Conservation (phyloP, 768 basidiomycete genomes). For the Pulveroboletus sp. region DNA sequence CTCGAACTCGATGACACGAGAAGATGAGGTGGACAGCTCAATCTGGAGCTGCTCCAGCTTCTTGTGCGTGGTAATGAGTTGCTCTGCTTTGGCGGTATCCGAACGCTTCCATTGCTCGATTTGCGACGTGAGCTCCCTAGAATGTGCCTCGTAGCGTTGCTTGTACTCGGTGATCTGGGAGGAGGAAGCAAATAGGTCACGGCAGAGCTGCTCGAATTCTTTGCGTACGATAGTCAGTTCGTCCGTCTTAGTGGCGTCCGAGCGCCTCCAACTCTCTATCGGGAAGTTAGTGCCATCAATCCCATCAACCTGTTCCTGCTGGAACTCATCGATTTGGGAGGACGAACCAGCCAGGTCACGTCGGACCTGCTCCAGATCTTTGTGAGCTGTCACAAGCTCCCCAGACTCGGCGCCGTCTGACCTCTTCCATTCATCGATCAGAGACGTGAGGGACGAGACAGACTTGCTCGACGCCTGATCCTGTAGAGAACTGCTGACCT, state of each 20-base stretch:
- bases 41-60: not conserved
- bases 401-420: not conserved
- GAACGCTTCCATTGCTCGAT: not conserved
- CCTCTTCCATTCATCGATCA: not conserved
- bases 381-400: too few species aligned
- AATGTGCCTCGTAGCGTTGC: not conserved
- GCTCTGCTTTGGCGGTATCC: not conserved
- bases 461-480: too few species aligned
- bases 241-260: too few species aligned
- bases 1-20: not conserved
- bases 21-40: not conserved
- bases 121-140: not conserved
- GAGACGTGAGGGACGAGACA: not conserved
- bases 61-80: not conserved
- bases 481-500: not conserved
- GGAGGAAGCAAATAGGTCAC: not conserved
- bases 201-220: not conserved
- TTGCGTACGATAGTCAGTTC: too few species aligned
- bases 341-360: too few species aligned
- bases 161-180: not conserved
- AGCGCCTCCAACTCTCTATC: too few species aligned
- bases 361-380: too few species aligned
- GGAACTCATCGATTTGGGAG: too few species aligned
- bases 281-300: too few species aligned
- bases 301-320: too few species aligned